Base-by-base conservation (phyloP, 495 filamentous ascomycete species). In the Barbatosphaeria neglecta region DNA sequence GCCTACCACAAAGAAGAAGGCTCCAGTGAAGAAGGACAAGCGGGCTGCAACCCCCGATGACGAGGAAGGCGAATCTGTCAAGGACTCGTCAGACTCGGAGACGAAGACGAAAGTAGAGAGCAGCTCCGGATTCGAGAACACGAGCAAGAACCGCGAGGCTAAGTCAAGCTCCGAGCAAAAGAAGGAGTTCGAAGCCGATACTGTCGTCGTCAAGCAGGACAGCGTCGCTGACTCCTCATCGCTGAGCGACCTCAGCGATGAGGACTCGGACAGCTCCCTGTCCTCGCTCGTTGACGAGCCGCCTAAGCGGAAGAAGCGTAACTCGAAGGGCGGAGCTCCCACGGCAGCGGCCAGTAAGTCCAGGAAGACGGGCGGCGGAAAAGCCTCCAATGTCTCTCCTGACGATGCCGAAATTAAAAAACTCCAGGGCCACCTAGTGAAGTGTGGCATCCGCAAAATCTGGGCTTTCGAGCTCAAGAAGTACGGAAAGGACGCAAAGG, bases 401-500 rank as follows among this genome's bases (percentile, higher is more conserved):
- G 76, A 87, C 48, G 81, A 90, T 35, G 78, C 74, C 8, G 84
- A 92, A 63, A 87, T 97, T 62, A 97, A 90, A 61, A 80, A 78
- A n/a, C 73, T 98, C 15, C 92, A 98, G 65, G 76, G 78, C 18
- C 87, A 88, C 65, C 73, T 98, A 23, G 55, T 84, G 37, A 96
- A 95, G 67, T 98, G 92, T 56, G 92, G 92, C 38, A 80, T 98
- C 41, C 85, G 87, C 25, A 97, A 96, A 59, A 76, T 96, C 51
- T 98, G 93, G 92, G 72, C 70, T 31, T 77, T 81, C 46, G 87
- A 95, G 65, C 74, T 98, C 43, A 82, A 86, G 50, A 84, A 78
- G 58, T 82, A 80, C 39, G 86, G 82, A 13, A 60, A 69, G 35
- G 64, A 75, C 22, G 59, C 75, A 13, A 85, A 82, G 53, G 86